Conservation (phyloP, 257 asterid genomes). For the Solanum pimpinellifolium region DNA sequence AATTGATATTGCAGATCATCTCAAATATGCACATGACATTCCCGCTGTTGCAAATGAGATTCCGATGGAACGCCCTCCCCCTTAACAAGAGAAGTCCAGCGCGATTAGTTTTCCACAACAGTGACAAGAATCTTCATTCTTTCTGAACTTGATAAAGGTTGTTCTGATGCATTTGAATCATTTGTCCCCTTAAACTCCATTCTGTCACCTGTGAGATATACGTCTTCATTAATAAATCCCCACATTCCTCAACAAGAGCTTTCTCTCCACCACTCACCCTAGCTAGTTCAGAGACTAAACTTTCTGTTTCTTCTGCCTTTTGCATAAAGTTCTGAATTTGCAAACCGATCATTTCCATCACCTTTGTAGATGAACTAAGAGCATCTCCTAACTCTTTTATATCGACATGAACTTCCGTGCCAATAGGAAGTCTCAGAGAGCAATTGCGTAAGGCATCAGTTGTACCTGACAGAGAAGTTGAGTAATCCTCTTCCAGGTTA, state of each 20-base stretch:
- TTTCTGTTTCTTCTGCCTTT: constrained; percentile 58
- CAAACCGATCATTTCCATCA: constrained; percentile 26
- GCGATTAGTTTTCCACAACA: neutral
- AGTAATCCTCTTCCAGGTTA: constrained; percentile 43
- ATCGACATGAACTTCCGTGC: constrained; percentile 46
- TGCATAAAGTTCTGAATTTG: constrained; percentile 21
- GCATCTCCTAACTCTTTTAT: constrained; percentile 33
- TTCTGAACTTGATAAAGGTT: neutral
- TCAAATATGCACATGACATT: neutral
- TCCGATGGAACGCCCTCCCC: neutral
- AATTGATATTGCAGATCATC: neutral
- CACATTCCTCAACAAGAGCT: constrained; percentile 57
- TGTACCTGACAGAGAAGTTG: constrained; percentile 35
- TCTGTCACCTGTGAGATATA: constrained; percentile 50
- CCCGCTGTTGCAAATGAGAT: neutral
- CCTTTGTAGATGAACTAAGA: constrained; percentile 35
- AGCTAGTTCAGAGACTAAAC: constrained; percentile 47
- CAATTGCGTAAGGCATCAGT: constrained; percentile 44
- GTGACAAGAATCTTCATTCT: neutral
- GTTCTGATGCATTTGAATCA: constrained; percentile 3
- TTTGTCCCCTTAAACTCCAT: constrained; percentile 27
- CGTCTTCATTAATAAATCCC: constrained; percentile 34
- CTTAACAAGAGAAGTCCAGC: neutral
- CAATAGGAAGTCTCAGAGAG: constrained; percentile 55
- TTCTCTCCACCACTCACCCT: constrained; percentile 49